Percentiles rank a stretch among this genome's conserved stretches.
These are phyloP conservation scores for Wickerhamiella spandovensis DNA, from an alignment of 805 yeast species.

Conservation along the genomic window DNA sequence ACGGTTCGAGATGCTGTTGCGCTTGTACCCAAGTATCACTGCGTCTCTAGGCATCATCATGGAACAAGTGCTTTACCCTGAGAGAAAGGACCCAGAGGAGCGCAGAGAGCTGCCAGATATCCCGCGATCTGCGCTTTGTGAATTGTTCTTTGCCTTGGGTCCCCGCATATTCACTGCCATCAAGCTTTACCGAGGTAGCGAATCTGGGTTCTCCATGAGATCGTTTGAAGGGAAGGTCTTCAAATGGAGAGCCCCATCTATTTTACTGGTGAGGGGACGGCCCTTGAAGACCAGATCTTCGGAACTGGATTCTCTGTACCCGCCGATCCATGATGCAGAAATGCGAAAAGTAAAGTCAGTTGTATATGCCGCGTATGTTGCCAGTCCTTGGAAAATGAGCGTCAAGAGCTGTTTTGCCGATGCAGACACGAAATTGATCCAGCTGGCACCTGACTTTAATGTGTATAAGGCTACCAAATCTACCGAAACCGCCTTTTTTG, in stretches of 20 bases:
- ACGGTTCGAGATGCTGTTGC: conserved; percentile 6
- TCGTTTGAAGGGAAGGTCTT: conserved; percentile 72
- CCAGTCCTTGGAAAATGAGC: conserved; percentile 65
- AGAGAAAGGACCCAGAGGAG: conserved; percentile 4
- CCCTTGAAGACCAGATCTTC: conserved; percentile 11
- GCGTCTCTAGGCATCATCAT: conserved; percentile 33
- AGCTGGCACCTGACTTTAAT: conserved; percentile 41
- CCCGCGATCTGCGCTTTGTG: conserved; percentile 30
- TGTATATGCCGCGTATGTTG: conserved; percentile 50
- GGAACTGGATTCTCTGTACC: conserved; percentile 6
- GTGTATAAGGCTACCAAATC: neutral
- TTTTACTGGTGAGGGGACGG: conserved; percentile 57
- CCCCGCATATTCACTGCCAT: conserved; percentile 25
- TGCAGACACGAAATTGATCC: conserved; percentile 41
- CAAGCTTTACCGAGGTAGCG: conserved; percentile 58
- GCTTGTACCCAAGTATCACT: conserved; percentile 18
- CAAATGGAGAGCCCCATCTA: conserved; percentile 83
- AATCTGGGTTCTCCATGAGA: conserved; percentile 75
- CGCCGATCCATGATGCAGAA: neutral
- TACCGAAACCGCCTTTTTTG: conserved; percentile 27
- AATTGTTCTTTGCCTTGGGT: conserved; percentile 30
- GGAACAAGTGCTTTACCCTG: conserved; percentile 29
- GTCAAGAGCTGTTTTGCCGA: conserved; percentile 56
- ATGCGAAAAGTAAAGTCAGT: conserved; percentile 19
- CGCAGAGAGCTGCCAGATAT: conserved; percentile 26